These are phyloP conservation scores for Orbilia ellipsospora DNA, from an alignment of 2,329 filamentous ascomycete species.

Conservation along the genomic window DNA sequence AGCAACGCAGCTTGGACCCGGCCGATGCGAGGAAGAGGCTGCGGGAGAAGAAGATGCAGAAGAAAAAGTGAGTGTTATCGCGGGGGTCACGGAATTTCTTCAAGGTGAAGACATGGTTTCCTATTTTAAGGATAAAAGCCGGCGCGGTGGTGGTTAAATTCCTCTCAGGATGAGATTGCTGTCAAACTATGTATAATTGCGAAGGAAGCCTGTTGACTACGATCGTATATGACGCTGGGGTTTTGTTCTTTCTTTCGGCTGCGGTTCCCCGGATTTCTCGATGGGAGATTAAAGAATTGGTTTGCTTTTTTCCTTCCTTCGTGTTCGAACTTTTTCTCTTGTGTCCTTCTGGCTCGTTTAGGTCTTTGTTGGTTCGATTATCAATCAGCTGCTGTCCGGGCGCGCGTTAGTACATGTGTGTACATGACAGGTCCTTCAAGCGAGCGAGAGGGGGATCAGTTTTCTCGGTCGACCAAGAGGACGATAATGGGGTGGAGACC, in stretches of 20 bases:
- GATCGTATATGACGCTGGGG: not conserved
- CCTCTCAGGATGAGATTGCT: conserved; percentile 29
- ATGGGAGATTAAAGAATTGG: conserved; percentile 36
- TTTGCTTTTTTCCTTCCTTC: conserved; percentile 49
- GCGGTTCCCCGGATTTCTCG: conserved; percentile 53
- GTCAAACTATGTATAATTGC: conserved; percentile 27
- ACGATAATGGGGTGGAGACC: too few relatives aligned
- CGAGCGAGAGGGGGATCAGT: conserved; percentile 34
- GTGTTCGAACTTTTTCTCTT: not conserved
- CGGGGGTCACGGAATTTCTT: not conserved
- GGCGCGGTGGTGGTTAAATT: conserved; percentile 12
- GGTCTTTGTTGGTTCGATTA: conserved; percentile 1
- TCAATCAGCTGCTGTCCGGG: conserved; percentile 38
- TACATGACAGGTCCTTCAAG: conserved; percentile 27
- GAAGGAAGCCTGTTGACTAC: too few relatives aligned
- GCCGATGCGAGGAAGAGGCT: not conserved
- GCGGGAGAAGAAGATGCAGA: not conserved
- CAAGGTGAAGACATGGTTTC: not conserved
- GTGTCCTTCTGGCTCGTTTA: conserved; percentile 52
- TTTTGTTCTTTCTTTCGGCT: conserved; percentile 29
- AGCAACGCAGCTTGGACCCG: conserved; percentile 7
- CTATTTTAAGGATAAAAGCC: conserved; percentile 3
- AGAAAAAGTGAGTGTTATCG: not conserved
- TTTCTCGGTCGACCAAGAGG: not conserved
- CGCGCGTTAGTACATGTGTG: not conserved